A percentile compares a stretch with the other conserved stretches of the same genome.
Evolutionary conservation across 768 basidiomycete species (phyloP).

Genomic region (Tricholoma saponaceum): DNA sequence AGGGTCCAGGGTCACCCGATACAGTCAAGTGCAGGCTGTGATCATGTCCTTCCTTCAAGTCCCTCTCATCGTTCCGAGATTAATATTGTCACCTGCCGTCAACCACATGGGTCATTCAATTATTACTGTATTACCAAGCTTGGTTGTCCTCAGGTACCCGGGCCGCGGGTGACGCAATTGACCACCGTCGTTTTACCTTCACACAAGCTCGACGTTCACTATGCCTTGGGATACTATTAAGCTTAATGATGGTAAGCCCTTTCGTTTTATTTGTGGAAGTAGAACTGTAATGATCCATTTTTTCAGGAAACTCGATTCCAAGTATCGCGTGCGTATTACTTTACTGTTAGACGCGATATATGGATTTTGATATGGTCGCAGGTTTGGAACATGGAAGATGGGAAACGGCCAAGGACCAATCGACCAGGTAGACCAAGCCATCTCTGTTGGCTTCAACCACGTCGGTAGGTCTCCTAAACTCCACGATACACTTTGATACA

Average conservation of each 20-base stretch:
- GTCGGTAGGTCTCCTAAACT: conserved; percentile 39
- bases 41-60: too few species aligned
- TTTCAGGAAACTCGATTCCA: conserved; percentile 42
- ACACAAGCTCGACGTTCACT: conserved; percentile 6
- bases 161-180: too few species aligned
- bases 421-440: conserved; percentile 57
- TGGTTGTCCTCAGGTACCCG: too few species aligned
- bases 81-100: too few species aligned
- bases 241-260: conserved; percentile 51
- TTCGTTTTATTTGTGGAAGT: not conserved
- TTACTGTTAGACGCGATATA: not conserved
- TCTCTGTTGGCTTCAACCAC: conserved; percentile 59
- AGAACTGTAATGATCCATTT: not conserved
- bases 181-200: not conserved
- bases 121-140: too few species aligned
- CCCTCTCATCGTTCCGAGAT: too few species aligned
- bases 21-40: too few species aligned
- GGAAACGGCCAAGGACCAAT: conserved; percentile 50
- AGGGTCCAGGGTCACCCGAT: too few species aligned
- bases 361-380: conserved; percentile 6
- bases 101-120: too few species aligned
- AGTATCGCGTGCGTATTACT: conserved; percentile 36
- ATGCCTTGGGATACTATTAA: conserved; percentile 63
- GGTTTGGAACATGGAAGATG: conserved; percentile 63
- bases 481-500: not conserved